Base-by-base conservation (phyloP, 2,329 filamentous ascomycete species). In the Epicoccum nigrum region DNA sequence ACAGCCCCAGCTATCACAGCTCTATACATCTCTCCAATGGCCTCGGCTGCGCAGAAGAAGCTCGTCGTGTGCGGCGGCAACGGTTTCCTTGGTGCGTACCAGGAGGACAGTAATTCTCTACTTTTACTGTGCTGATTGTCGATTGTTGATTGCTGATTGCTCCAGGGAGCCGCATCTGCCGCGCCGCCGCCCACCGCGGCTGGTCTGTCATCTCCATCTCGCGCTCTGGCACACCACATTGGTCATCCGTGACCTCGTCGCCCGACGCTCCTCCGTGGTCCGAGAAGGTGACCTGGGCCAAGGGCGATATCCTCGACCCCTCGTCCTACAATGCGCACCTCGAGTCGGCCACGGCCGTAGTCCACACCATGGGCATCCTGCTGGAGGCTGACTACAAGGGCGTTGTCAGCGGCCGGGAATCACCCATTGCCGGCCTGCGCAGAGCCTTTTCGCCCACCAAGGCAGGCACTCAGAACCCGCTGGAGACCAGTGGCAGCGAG, bases 301-400 rank as follows among this genome's bases (percentile, higher is more conserved):
- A 87, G 59, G 93, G 88, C 65, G 90, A 97, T 75, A 87, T 97
- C 61, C 84, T 99, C 55, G 84, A 88, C 54, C 93, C 94, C 0
- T 78, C 83, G 1, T 89, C 89, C 15, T 99, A 97, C 77, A 84
- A 83, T 7, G 78, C 87, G 0, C 83, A 93, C 39, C 84, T 99
- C 55, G 83, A 85, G 60, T 85, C 83, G 49, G 90, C 92, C 55
- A 85, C 91, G 71, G 92, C 86, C 49, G 92, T 97, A 20, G 88
- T 99, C 38, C 94, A 99, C 80, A 91, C 83, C 67, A 92, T 97
- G 88, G 94, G 94, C 8, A 97, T 99, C 64, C 82, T 99, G 15
- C 84, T 99, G 8, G 94, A 99, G 78, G 92, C 92, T 41, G 94
- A 99, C 79, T 99, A 99, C 84, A 99, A 99, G 76, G 89, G 89